These are phyloP conservation scores for Phytophthora citricola DNA, from an alignment of 352 stramenopile genomes.

Conservation along the genomic window DNA sequence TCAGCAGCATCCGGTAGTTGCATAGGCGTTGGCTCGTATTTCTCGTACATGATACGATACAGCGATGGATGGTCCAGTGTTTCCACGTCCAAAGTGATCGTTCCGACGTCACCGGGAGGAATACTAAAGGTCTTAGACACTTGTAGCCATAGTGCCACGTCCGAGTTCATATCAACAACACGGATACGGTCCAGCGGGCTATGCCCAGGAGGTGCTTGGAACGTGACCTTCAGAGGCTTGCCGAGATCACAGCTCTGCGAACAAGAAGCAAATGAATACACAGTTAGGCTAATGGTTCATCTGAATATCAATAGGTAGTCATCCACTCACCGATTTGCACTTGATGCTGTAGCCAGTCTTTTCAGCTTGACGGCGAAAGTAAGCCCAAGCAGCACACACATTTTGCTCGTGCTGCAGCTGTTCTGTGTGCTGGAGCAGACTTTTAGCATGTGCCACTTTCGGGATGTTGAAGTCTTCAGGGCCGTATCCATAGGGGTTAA, in stretches of 20 bases:
- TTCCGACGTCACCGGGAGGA: conserved; percentile 74
- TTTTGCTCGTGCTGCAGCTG: conserved; percentile 86
- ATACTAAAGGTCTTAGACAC: conserved; percentile 87
- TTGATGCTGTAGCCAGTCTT: conserved; percentile 72
- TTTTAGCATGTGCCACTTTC: conserved; percentile 82
- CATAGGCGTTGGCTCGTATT: conserved; percentile 81
- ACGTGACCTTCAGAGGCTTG: conserved; percentile 81
- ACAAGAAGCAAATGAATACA: conserved; percentile 5
- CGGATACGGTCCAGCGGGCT: conserved; percentile 82
- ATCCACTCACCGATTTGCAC: conserved; percentile 65
- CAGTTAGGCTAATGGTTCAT: conserved; percentile 1
- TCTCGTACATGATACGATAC: conserved; percentile 90
- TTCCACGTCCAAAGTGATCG: conserved; percentile 85
- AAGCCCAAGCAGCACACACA: conserved; percentile 78
- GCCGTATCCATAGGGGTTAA: conserved; percentile 88
- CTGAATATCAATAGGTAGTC: conserved; percentile 1
- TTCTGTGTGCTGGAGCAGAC: conserved; percentile 87
- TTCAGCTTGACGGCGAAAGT: conserved; percentile 78
- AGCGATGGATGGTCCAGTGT: conserved; percentile 79
- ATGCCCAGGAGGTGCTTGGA: conserved; percentile 73
- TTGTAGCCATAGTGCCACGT: conserved; percentile 84
- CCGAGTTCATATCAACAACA: conserved; percentile 87
- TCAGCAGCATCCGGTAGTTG: conserved; percentile 61
- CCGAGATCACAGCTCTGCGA: conserved; percentile 79
- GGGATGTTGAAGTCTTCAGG: conserved; percentile 87